Base-by-base conservation (phyloP, 225 moss, liverwort and hornwort genomes). In the Neckera pumila region DNA sequence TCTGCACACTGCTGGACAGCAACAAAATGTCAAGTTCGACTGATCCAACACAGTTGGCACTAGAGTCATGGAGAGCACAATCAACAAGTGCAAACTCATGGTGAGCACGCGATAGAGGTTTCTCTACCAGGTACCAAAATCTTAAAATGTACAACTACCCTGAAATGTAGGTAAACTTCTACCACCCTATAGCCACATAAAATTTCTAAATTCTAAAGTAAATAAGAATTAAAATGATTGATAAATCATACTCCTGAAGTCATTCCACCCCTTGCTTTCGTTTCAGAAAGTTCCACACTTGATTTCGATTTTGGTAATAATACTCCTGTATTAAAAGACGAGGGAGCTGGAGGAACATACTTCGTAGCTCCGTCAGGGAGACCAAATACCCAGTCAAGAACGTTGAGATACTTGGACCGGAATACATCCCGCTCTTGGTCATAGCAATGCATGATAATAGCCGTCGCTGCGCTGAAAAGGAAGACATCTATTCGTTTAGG, bases 361-460 rank as follows among this genome's bases (percentile, higher is more conserved):
- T 92, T 86, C 56, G 81, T 91, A 56, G 92, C 94, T 87, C 94
- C 94, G 78, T 93, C 91, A 38, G 98, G 98, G 60, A 97, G 93
- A 85, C 98, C 98, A 79, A 98, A 97, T 43, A 97, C 98, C 98
- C 98, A 98, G 91, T 98, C 97, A 63, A 98, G 96, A 83, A 98
- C 98, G 86, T 98, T 98, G 49, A 97, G 91, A 84, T 98, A 98
- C 88, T 98, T 98, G 47, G 98, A 97, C 90, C 98, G 94, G 88
- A 98, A 97, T 62, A 98, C 96, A 83, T 97, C 96, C 69, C 98
- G 94, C 87, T 98, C 98, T 93, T 97, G 97, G 42, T 95, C 95
- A 87, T 98, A 95, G 92, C 98, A 98, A 72, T 98, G 98, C 98
- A 98, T 98, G 72, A 98, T 98, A 72, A 98, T 94, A 83, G 97